Conservation (phyloP, 257 asterid species). For the Apocynum venetum region DNA sequence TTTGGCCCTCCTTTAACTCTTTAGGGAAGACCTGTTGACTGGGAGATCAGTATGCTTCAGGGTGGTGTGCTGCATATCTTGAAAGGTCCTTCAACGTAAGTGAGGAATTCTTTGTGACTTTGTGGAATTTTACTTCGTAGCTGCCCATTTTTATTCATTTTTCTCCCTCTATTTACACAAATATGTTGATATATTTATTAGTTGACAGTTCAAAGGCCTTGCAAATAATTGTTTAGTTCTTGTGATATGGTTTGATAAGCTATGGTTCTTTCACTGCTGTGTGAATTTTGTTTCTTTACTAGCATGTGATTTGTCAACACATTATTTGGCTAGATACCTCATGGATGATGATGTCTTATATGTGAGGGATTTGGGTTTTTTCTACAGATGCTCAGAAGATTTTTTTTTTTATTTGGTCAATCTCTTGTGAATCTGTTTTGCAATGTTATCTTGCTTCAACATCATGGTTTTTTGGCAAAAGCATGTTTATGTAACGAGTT, state of each 20-base stretch:
- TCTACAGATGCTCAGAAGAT: no score
- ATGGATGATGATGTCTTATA: not conserved
- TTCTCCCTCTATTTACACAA: not conserved
- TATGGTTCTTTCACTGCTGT: not conserved
- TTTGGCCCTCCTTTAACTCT: not conserved
- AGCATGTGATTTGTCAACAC: not conserved
- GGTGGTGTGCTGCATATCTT: not conserved
- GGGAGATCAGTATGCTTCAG: not conserved
- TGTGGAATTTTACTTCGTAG: not conserved
- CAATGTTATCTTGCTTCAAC: not conserved
- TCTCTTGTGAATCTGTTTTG: not conserved
- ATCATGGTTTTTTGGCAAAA: not conserved
- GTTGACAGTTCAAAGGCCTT: not conserved
- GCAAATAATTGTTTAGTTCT: not conserved
- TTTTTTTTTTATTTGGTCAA: not conserved
- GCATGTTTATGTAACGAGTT: not conserved
- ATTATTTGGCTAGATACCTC: not conserved
- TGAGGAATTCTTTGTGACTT: not conserved
- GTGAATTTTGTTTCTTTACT: not conserved
- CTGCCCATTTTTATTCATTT: not conserved
- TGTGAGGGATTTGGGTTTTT: not conserved
- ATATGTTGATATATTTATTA: not conserved
- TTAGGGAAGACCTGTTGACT: not conserved
- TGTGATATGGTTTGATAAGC: not conserved
- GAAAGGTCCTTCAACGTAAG: not conserved